Conservation (phyloP, 2,329 filamentous ascomycete species). For the Fusarium nurragi region DNA sequence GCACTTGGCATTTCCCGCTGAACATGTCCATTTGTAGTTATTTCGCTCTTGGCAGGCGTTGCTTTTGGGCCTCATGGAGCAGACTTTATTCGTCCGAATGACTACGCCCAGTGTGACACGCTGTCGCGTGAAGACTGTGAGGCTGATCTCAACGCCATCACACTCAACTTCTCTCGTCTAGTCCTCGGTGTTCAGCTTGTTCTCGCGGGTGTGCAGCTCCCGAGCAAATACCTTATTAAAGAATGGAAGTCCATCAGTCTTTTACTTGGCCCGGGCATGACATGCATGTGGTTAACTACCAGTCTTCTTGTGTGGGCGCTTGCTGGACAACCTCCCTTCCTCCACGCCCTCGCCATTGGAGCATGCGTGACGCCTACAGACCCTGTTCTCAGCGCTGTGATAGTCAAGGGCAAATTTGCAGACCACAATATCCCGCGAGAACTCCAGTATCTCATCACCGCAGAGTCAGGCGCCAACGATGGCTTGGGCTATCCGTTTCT, state of each 20-base stretch:
- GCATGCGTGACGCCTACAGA: constrained; percentile 94
- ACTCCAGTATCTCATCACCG: constrained; percentile 81
- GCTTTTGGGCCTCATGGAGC: constrained; percentile 80
- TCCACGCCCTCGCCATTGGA: constrained; percentile 82
- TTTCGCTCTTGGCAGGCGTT: constrained; percentile 82
- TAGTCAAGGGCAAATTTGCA: constrained; percentile 93
- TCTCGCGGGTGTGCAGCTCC: constrained; percentile 86
- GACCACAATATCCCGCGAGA: constrained; percentile 87
- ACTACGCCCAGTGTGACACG: constrained; percentile 68
- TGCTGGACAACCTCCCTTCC: constrained; percentile 74
- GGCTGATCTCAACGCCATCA: constrained; percentile 74
- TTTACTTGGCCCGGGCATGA: constrained; percentile 86
- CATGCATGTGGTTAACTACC: constrained; percentile 85
- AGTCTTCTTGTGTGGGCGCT: constrained; percentile 81
- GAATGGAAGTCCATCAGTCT: constrained; percentile 81
- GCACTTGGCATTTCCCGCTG: constrained; percentile 1
- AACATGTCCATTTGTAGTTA: constrained; percentile 63
- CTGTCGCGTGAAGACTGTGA: constrained; percentile 44
- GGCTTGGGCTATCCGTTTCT: constrained; percentile 89
- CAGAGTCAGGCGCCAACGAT: constrained; percentile 89
- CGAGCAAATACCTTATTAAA: constrained; percentile 78
- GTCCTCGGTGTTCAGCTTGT: constrained; percentile 92
- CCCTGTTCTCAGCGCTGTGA: constrained; percentile 85
- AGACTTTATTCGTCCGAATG: constrained; percentile 77
- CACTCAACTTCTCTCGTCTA: constrained; percentile 84